Percentiles rank a stretch among this genome's conserved stretches.
phyloP scores from a whole-genome alignment of 768 basidiomycete genomes.

The Solioccasus polychromus region DNA sequence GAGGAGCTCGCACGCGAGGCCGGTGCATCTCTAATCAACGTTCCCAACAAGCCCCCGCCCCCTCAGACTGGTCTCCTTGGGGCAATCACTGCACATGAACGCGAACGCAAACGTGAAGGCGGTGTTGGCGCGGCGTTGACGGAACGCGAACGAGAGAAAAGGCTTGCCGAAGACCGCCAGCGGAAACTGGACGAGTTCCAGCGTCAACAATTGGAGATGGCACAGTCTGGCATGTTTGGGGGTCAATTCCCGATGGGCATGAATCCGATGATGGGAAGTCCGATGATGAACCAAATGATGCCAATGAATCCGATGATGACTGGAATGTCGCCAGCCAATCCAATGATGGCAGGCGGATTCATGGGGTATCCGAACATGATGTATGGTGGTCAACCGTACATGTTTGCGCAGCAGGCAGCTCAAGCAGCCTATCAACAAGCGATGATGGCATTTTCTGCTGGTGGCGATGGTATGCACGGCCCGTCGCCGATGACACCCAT shows the following conservation, averaged over 20 bases:
- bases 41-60: conserved; percentile 92
- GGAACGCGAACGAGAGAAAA: conserved; percentile 90
- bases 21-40: conserved; percentile 90
- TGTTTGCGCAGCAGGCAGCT: conserved; percentile 81
- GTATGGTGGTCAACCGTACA: conserved; percentile 66
- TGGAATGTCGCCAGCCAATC: conserved; percentile 46
- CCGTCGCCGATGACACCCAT: conserved; percentile 46
- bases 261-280: conserved; percentile 75
- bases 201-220: conserved; percentile 85
- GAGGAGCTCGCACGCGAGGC: conserved; percentile 91
- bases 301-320: conserved; percentile 58
- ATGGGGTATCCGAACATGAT: conserved; percentile 43
- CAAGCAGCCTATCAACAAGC: conserved; percentile 87
- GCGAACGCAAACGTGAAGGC: conserved; percentile 91
- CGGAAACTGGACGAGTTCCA: conserved; percentile 91
- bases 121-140: conserved; percentile 94
- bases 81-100: conserved; percentile 92
- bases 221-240: conserved; percentile 76
- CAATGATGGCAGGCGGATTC: conserved; percentile 52
- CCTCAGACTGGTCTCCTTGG: conserved; percentile 95
- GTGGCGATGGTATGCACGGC: conserved; percentile 49
- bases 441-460: conserved; percentile 81
- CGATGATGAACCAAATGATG: conserved; percentile 52
- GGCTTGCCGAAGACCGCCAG: conserved; percentile 89
- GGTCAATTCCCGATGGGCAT: conserved; percentile 42